A percentile compares a stretch with the other conserved stretches of the same genome.
Evolutionary conservation across 805 yeast species (phyloP).

Genomic region (Myxozyma monticola): DNA sequence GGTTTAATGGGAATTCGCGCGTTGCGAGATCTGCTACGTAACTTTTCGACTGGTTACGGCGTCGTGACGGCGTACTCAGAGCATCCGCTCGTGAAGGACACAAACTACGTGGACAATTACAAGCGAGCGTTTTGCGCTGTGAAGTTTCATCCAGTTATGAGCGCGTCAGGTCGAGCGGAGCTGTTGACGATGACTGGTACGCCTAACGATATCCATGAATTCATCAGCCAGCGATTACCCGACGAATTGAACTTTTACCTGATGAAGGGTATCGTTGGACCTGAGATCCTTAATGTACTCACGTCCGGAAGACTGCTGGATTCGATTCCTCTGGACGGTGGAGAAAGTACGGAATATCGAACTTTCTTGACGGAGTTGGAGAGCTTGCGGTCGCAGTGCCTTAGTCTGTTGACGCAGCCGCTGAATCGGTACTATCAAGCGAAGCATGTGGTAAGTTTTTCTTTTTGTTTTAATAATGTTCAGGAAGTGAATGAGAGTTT

Average conservation of each 20-base stretch:
- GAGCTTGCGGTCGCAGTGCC: conserved; percentile 55
- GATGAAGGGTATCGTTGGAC: conserved; percentile 70
- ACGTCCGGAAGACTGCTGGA: conserved; percentile 50
- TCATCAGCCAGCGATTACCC: conserved; percentile 81
- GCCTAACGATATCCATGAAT: conserved; percentile 79
- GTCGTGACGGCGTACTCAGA: conserved; percentile 33
- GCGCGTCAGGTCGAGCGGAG: conserved; percentile 65
- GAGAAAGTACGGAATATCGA: conserved; percentile 58
- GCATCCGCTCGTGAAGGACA: conserved; percentile 14
- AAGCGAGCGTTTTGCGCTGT: conserved; percentile 69
- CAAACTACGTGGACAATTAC: conserved; percentile 47
- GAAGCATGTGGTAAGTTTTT: conserved; percentile 13
- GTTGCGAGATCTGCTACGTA: conserved; percentile 36
- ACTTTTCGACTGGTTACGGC: conserved; percentile 36
- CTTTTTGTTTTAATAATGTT: too few relatives aligned
- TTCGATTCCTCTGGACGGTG: conserved; percentile 27
- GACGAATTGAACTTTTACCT: conserved; percentile 81
- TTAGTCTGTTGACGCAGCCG: conserved; percentile 67
- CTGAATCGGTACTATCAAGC: conserved; percentile 84
- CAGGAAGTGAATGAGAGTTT: too few relatives aligned
- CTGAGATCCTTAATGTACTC: conserved; percentile 65
- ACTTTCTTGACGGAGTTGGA: conserved; percentile 46
- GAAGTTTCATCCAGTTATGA: conserved; percentile 72
- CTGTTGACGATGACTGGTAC: conserved; percentile 53
- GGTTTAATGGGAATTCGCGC: conserved; percentile 28